phyloP scores from a whole-genome alignment of 2,329 filamentous ascomycete species.

The Xylaria sp. region DNA sequence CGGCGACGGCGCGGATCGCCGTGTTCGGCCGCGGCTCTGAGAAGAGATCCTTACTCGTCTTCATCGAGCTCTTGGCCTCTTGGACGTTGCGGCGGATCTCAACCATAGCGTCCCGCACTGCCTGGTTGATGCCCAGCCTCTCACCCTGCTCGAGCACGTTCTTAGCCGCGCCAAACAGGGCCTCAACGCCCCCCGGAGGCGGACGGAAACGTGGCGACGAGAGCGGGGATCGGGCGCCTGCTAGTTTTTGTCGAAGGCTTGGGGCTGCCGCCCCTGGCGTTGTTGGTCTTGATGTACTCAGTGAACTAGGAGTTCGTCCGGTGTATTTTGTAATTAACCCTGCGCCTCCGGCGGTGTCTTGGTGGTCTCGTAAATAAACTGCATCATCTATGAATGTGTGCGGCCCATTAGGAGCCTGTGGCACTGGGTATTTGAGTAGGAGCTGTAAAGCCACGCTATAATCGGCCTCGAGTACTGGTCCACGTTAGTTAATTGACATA shows the following conservation, averaged over 20 bases:
- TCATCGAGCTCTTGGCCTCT: slow-evolving; percentile 54
- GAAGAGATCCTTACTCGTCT: slow-evolving; percentile 45
- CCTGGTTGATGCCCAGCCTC: slow-evolving; percentile 79
- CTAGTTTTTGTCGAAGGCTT: slow-evolving; percentile 49
- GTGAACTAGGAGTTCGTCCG: slow-evolving; percentile 53
- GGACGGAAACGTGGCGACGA: slow-evolving; percentile 57
- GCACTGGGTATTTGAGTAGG: slow-evolving; percentile 81
- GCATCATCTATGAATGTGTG: slow-evolving; percentile 87
- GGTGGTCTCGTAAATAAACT: slow-evolving; percentile 71
- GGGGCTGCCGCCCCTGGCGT: slow-evolving; percentile 46
- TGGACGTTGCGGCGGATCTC: slow-evolving; percentile 81
- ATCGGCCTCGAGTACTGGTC: slow-evolving; percentile 78
- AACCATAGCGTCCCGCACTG: slow-evolving; percentile 78
- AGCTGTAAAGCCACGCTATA: slow-evolving; percentile 85
- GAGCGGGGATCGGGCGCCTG: slow-evolving; percentile 52
- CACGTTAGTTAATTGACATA: slow-evolving; percentile 34
- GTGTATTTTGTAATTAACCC: slow-evolving; percentile 75
- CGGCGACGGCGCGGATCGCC: slow-evolving; percentile 48
- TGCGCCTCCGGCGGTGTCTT: slow-evolving; percentile 65
- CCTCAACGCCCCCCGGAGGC: slow-evolving; percentile 67
- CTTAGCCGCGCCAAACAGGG: slow-evolving; percentile 75
- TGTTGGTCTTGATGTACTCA: slow-evolving; percentile 36
- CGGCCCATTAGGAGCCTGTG: slow-evolving; percentile 66
- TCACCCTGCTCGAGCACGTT: slow-evolving; percentile 75
- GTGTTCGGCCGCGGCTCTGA: slow-evolving; percentile 41